Base-by-base conservation (phyloP, 2,329 filamentous ascomycete species). In the Penicillium sp. region DNA sequence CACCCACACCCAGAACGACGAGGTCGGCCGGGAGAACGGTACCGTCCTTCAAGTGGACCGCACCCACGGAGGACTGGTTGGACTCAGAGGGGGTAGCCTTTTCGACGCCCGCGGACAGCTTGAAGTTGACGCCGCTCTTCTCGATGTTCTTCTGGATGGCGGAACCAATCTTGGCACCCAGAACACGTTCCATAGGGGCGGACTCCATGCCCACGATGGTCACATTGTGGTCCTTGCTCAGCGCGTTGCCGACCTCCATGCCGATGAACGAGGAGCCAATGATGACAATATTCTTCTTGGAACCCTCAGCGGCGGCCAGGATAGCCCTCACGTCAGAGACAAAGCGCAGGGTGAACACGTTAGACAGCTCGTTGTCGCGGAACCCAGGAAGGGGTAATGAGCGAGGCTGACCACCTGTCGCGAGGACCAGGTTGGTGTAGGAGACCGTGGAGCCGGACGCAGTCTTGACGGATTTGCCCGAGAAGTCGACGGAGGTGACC, bases 191-290 rank as follows among this genome's bases (percentile, higher is more conserved):
- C 55, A 97, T 79, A 0, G 93, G 91, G 9, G 82, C 82, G 50
- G 81, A 82, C 64, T 95, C 90, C 86, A 90, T 91, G 34, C 93
- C 93, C 24, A 98, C 76, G 36, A 97, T 82, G 6, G 86, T 86
- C 12, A 98, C 90, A 7, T 84, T 73, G 66, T 98, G 95, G 60
- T 86, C 85, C 59, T 85, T 86, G 39, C 86, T 84, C 0, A 94
- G 73, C 45, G 75, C 85, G 54, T 90, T 93, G 52, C 87, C 91
- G n/a, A 94, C 81, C 70, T 98, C 93, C 87, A 98, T 94, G 36
- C 93, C 93, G 63, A 98, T 98, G 70, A 98, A 98, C 0, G 89
- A 95, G 50, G 86, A 91, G 36, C 93, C 93, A 46, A 98, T 77
- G 11, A 98, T 78, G 40, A 95, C 89, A 56, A 98, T 83, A 69